phyloP scores from a whole-genome alignment of 2,329 filamentous ascomycete genomes.

The Trichophyton rubrum region DNA sequence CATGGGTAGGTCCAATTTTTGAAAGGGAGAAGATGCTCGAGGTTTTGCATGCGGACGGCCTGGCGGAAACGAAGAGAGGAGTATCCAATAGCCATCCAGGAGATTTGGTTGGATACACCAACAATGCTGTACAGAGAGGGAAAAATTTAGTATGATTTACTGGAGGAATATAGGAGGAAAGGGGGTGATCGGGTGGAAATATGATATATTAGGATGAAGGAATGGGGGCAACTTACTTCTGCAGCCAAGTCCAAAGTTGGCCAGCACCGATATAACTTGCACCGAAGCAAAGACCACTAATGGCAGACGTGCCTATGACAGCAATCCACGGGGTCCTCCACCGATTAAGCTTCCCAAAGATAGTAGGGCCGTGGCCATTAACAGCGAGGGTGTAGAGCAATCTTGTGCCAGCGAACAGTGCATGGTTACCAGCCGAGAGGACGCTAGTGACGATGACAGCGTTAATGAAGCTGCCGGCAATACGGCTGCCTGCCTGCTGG shows the following conservation, averaged over 20 bases:
- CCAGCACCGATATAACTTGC: constrained; percentile 54
- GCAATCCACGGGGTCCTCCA: constrained; percentile 43
- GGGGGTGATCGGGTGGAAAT: neutral
- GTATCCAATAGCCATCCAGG: constrained; percentile 51
- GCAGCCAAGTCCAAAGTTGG: constrained; percentile 53
- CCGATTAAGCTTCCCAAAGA: constrained; percentile 42
- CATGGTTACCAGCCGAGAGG: constrained; percentile 48
- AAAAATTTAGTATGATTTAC: neutral
- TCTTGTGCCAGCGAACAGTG: constrained; percentile 45
- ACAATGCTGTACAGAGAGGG: constrained; percentile 39
- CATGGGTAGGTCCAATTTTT: constrained; percentile 56
- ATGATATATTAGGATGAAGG: neutral
- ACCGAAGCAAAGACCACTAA: constrained; percentile 50
- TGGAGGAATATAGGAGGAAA: neutral
- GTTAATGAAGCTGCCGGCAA: constrained; percentile 48
- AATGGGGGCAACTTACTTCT: constrained; percentile 38
- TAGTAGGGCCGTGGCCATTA: constrained; percentile 43
- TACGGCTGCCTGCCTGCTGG: constrained; percentile 42
- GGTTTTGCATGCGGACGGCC: constrained; percentile 45
- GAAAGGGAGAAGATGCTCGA: constrained; percentile 50
- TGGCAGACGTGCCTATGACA: constrained; percentile 42
- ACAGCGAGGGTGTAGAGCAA: constrained; percentile 46
- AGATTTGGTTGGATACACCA: constrained; percentile 55
- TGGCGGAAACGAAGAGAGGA: constrained; percentile 53
- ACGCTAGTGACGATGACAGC: constrained; percentile 49